Evolutionary conservation across 2,329 filamentous ascomycete species (phyloP).

Genomic region (Lasiodiplodia hormozganensis): DNA sequence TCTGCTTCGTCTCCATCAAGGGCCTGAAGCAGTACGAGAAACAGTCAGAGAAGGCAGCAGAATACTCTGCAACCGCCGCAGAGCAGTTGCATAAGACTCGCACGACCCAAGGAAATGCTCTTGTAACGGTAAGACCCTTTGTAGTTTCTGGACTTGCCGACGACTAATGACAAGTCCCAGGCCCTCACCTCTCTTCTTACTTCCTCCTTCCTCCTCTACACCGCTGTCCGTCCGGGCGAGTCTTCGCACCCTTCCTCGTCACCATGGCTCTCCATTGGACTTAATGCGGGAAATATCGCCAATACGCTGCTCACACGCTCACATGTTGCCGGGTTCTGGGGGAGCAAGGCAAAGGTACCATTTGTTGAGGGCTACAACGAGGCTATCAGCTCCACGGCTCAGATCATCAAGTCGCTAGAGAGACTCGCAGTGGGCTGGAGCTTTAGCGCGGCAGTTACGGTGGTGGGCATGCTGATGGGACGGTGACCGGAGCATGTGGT

Average conservation of each 20-base stretch:
- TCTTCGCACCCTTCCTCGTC: conserved; percentile 8
- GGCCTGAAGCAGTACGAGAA: conserved; percentile 45
- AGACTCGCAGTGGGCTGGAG: conserved; percentile 8
- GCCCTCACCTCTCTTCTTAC: conserved; percentile 38
- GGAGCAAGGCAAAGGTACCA: conserved; percentile 41
- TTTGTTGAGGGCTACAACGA: conserved; percentile 47
- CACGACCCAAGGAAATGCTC: conserved; percentile 44
- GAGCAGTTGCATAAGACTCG: conserved; percentile 44
- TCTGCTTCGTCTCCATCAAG: conserved; percentile 45
- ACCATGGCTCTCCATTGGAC: conserved; percentile 25
- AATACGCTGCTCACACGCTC: conserved; percentile 33
- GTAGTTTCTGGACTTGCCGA: neutral
- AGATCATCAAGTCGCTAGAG: conserved; percentile 17
- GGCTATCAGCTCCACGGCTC: conserved; percentile 35
- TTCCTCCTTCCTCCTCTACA: conserved; percentile 33
- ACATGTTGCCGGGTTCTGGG: conserved; percentile 46
- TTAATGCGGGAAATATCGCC: conserved; percentile 32
- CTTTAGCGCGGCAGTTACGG: conserved; percentile 2
- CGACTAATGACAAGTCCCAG: conserved; percentile 29
- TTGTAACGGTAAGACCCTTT: conserved; percentile 37
- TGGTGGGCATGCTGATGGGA: neutral
- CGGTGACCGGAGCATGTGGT: neutral
- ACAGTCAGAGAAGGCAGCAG: conserved; percentile 44
- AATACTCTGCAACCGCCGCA: conserved; percentile 44
- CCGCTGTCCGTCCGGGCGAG: conserved; percentile 27